Base-by-base conservation (phyloP, 306 rosid genomes). In the Rubus idaeus region DNA sequence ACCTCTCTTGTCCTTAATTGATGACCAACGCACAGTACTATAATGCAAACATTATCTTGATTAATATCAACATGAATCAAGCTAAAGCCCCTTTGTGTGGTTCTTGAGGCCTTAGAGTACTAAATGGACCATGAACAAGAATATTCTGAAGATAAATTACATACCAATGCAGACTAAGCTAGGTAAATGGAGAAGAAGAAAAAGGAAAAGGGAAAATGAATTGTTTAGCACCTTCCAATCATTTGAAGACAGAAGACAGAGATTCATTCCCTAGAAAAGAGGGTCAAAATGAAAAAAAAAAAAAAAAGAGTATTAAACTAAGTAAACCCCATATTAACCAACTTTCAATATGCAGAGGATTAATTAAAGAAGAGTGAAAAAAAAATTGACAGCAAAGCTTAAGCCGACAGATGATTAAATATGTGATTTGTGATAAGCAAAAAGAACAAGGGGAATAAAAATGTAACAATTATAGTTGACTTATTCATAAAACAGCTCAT, bases 401-500 rank as follows among this genome's bases (percentile, higher is more conserved):
- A 3, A 65, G 92, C 89, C 85, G 83, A 82, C 86, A 85, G 42
- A 78, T 72, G 83, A 73, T 90, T 86, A 76, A 75, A 78, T 75
- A 83, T 82, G 75, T 78, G 73, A 61, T 75, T 39, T 57, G 65
- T 37, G 68, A 60, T 73, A 73, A 46, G 84, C 83, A 70, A 69
- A 77, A 47, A 53, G 75, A 80, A 70, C 42, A 23, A 72, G 67
- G 67, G 46, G 41, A 58, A 80, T 26, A 85, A 76, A 71, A 76
- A 84, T 80, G 77, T 37, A 81, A 76, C 61, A 75, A 74, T 45
- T 45, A 63, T 64, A 82, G 90, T 90, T 92, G 96, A 90, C 97
- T 92, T 40, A 42, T 65, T 87, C 63, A 47, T 64, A 42, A 40
- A 83, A 87, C 97, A 88, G 91, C 90, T 90, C 91, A 90, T 87